Percentiles rank a stretch among this genome's conserved stretches.
Evolutionary conservation across 129 eudicot species (phyloP).

Genomic region (carrot (Daucus carota)): DH1_v3.0 NC_030386.2:17250501-17251000

Average conservation of each 20-base stretch:
- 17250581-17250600: background rate
- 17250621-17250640: background rate
- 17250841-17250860: background rate
- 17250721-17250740: too few species aligned
- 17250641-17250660: background rate
- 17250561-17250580: background rate
- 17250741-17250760: too few species aligned
- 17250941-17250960: background rate
- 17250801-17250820: too few species aligned
- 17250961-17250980: background rate
- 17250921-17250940: background rate
- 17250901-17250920: background rate
- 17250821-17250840: too few species aligned
- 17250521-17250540: background rate
- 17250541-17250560: background rate
- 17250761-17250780: background rate
- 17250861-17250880: background rate
- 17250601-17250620: background rate
- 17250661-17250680: background rate
- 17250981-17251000: background rate
- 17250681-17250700: too few species aligned
- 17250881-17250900: background rate
- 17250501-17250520: background rate
- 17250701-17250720: too few species aligned
- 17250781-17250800: background rate